Base-by-base conservation (phyloP, 495 filamentous ascomycete species). In the Aspergillus asperescens region DNA sequence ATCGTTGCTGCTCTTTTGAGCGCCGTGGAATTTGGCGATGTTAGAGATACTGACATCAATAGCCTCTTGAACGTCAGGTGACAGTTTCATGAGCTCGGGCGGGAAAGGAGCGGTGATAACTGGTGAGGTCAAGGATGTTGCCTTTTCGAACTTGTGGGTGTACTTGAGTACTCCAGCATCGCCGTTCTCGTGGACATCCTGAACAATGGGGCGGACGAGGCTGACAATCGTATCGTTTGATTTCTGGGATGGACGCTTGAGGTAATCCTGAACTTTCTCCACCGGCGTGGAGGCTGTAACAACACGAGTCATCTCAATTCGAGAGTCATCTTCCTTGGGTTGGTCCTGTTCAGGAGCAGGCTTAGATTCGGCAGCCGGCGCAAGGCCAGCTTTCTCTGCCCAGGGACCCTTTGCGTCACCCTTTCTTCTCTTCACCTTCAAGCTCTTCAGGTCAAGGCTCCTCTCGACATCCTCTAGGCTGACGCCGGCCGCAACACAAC, bases 131-230 rank as follows among this genome's bases (percentile, higher is more conserved):
- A 98, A 74, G 0, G 87, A 90, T 0, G 85, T 92, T 1, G 93
- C 94, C 71, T 89, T 94, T 61, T 98, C 93, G 59, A 98, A 98
- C 72, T 93, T 92, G 78, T 95, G 89, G 0, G 93, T 96, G 62
- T 95, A 96, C 48, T 84, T 84, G 41, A 97, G 79, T 12, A 98
- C 76, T 1, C 86, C 93, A 56, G 85, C 82, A 68, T 98, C 93
- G 22, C 93, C 94, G 37, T 83, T 78, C 18, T 80, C 71, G 18
- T 83, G 85, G 41, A 98, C 82, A 53, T 88, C 88, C 35, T 88
- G 81, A 56, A 98, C 87, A 58, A 98, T 98, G 2, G 93, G 93
- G 13, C 80, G 83, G 22, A 95, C 88, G 46, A 97, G 88, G 40
- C 79, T 81, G 73, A 96, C 87, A 57, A 97, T 95, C 20, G 83